phyloP scores from a whole-genome alignment of 371 early-diverging fungal genomes.

The Lichtheimia hyalospora region DNA sequence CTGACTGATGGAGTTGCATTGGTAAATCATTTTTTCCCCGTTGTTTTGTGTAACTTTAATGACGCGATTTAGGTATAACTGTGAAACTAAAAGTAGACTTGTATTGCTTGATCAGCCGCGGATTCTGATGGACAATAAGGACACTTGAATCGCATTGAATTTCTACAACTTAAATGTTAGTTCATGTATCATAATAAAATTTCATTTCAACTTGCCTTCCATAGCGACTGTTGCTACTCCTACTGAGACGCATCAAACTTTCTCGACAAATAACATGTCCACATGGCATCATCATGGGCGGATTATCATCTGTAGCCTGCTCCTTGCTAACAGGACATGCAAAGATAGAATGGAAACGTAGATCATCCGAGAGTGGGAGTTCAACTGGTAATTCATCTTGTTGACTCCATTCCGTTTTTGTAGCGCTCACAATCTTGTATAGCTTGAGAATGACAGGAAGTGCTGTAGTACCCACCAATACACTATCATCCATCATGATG shows the following conservation, averaged over 20 bases:
- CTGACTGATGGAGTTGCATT: background rate
- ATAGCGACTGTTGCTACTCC: conserved; percentile 48
- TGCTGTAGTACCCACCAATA: conserved; percentile 86
- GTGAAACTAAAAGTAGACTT: conserved; percentile 78
- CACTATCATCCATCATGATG: conserved; percentile 27
- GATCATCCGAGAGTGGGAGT: conserved; percentile 76
- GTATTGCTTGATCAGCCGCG: conserved; percentile 71
- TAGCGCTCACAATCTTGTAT: conserved; percentile 80
- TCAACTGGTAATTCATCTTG: conserved; percentile 91
- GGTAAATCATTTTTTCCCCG: background rate
- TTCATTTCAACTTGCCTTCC: conserved; percentile 30
- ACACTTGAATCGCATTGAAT: conserved; percentile 83
- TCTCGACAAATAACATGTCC: conserved; percentile 97
- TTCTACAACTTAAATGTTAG: conserved; percentile 11
- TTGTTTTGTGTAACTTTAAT: background rate
- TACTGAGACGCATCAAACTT: conserved; percentile 79
- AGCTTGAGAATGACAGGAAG: conserved; percentile 91
- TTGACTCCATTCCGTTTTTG: conserved; percentile 86
- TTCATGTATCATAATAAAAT: too few relatives aligned
- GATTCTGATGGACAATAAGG: conserved; percentile 95
- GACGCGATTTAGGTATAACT: background rate
- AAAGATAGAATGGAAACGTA: conserved; percentile 95
- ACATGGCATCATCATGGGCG: conserved; percentile 98
- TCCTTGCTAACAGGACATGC: conserved; percentile 98
- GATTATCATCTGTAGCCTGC: conserved; percentile 90